phyloP scores from a whole-genome alignment of 78 protist genomes.

The Dictyostelium firmibasis region DNA sequence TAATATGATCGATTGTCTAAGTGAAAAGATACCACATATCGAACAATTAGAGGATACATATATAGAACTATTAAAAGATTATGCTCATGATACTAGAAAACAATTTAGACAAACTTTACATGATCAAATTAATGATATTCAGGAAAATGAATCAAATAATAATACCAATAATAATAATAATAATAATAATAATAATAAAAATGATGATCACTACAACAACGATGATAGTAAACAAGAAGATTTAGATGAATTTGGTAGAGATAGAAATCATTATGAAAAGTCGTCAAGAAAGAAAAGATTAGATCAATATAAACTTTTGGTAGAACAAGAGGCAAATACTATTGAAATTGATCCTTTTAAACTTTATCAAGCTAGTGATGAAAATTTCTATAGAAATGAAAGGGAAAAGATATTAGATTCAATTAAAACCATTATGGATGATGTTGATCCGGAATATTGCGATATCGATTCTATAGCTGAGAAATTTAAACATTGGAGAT shows the following conservation, averaged over 20 bases:
- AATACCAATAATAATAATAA: too few relatives aligned
- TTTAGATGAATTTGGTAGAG: slow-evolving; percentile 74
- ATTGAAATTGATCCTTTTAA: slow-evolving; percentile 9
- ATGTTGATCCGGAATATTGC: slow-evolving; percentile 45
- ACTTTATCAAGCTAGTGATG: neutral
- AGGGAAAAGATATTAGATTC: neutral
- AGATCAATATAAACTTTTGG: neutral
- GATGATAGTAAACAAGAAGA: too few relatives aligned
- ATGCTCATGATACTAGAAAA: slow-evolving; percentile 21
- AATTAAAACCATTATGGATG: neutral
- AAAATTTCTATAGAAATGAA: neutral
- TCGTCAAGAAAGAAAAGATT: slow-evolving; percentile 36
- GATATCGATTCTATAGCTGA: neutral
- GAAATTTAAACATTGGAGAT: slow-evolving; percentile 59
- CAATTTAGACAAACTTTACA: neutral
- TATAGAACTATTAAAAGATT: slow-evolving; percentile 23
- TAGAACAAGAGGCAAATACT: neutral
- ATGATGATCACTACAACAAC: neutral
- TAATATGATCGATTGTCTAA: slow-evolving; percentile 43
- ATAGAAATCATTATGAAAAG: slow-evolving; percentile 24
- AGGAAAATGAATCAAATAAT: neutral
- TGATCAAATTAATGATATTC: slow-evolving; percentile 5
- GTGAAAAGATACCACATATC: slow-evolving; percentile 46
- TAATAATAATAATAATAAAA: neutral
- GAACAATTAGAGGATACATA: neutral